These are phyloP conservation scores for Candolleomyces efflorescens DNA, from an alignment of 768 basidiomycete genomes.

Conservation along the genomic window DNA sequence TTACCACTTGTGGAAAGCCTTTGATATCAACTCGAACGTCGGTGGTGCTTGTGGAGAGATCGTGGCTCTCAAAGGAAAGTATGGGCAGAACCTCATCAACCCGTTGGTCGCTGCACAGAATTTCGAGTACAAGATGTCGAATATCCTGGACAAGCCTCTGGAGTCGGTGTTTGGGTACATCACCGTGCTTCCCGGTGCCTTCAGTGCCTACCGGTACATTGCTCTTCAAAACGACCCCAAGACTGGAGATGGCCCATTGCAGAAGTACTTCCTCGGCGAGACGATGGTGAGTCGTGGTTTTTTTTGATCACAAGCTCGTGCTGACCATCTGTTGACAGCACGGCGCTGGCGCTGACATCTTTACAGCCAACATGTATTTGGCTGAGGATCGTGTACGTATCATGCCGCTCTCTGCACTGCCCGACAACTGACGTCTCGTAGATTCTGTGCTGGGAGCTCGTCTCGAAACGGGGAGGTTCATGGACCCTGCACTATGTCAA, in stretches of 20 bases:
- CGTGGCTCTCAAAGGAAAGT: constrained; percentile 86
- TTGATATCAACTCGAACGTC: constrained; percentile 88
- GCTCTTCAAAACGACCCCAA: constrained; percentile 79
- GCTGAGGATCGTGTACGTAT: constrained; percentile 75
- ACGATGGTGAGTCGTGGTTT: constrained; percentile 60
- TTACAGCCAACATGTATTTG: constrained; percentile 95
- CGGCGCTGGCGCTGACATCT: constrained; percentile 83
- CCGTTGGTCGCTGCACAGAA: constrained; percentile 73
- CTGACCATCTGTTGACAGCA: constrained; percentile 34
- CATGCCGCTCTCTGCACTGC: not conserved
- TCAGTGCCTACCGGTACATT: constrained; percentile 88
- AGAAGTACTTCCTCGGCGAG: constrained; percentile 97
- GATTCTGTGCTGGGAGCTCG: constrained; percentile 97
- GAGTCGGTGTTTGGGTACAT: constrained; percentile 93
- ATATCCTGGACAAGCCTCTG: constrained; percentile 89
- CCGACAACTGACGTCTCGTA: constrained; percentile 15
- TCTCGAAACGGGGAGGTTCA: constrained; percentile 84
- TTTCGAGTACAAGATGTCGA: constrained; percentile 93
- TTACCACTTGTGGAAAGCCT: constrained; percentile 94
- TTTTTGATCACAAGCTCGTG: not conserved
- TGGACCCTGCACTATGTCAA: constrained; percentile 98
- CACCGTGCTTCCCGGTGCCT: constrained; percentile 89
- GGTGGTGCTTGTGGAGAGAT: constrained; percentile 97
- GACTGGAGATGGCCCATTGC: constrained; percentile 80
- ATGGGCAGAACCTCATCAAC: constrained; percentile 73